phyloP scores from a whole-genome alignment of 768 basidiomycete species.

The Leccinum boreale region DNA sequence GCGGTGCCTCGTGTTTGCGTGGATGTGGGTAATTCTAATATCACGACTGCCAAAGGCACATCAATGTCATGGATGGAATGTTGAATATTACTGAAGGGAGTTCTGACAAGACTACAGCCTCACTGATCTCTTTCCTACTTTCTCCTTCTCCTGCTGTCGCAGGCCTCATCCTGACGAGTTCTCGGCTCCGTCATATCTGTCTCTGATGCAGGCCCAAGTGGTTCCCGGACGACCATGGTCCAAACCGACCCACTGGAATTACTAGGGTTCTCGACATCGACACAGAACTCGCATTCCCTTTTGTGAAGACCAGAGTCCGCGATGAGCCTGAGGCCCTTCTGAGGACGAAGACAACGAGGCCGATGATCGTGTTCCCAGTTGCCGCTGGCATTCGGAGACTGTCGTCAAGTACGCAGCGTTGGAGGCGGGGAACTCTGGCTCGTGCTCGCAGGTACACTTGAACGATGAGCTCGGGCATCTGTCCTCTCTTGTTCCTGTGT shows the following conservation, averaged over 20 bases:
- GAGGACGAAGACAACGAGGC: too few species aligned
- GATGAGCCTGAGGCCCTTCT: background rate
- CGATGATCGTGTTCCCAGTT: background rate
- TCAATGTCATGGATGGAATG: too few species aligned
- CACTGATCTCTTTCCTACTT: too few species aligned
- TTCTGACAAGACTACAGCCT: too few species aligned
- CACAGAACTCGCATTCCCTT: background rate
- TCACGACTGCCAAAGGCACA: too few species aligned
- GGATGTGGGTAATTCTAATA: too few species aligned
- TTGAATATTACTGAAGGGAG: too few species aligned
- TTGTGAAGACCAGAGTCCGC: too few species aligned
- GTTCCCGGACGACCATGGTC: slow-evolving; percentile 29
- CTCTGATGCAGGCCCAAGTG: slow-evolving; percentile 28
- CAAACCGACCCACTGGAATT: background rate
- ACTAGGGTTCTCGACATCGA: background rate
- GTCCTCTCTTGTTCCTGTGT: slow-evolving; percentile 53
- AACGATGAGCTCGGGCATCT: slow-evolving; percentile 68
- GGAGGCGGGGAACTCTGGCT: slow-evolving; percentile 38
- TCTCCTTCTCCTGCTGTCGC: too few species aligned
- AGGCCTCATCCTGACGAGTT: background rate
- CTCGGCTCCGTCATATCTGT: background rate
- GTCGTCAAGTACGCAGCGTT: slow-evolving; percentile 44
- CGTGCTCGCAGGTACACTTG: slow-evolving; percentile 35
- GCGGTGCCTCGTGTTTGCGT: too few species aligned
- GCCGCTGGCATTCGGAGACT: background rate